phyloP scores from a whole-genome alignment of 805 yeast genomes.

The Metschnikowia santaceciliae region DNA sequence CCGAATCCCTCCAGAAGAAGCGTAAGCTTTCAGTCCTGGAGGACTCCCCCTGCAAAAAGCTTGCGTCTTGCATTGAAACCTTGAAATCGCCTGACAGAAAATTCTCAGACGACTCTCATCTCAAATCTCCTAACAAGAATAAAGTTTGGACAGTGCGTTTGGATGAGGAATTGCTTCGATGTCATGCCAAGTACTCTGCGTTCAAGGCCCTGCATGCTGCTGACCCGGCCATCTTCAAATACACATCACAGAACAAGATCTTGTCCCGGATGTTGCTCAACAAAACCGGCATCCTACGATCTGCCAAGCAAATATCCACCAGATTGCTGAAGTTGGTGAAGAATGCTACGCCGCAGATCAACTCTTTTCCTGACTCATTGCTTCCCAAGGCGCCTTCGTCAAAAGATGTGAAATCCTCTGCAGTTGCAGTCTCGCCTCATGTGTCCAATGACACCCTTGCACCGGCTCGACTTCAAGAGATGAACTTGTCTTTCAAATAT shows the following conservation, averaged over 20 bases:
- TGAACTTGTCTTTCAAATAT: conserved; percentile 13
- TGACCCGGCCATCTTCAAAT: conserved; percentile 24
- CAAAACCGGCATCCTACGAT: conserved; percentile 33
- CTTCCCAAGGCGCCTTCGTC: background rate
- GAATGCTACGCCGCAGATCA: background rate
- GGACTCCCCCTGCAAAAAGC: conserved; percentile 33
- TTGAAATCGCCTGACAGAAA: conserved; percentile 25
- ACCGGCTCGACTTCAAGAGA: conserved; percentile 6
- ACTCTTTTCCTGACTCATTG: background rate
- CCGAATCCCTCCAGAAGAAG: conserved; percentile 1
- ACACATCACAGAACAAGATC: conserved; percentile 36
- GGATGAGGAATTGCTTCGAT: conserved; percentile 33
- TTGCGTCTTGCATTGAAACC: conserved; percentile 34
- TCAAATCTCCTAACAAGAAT: conserved; percentile 1
- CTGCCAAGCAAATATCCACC: conserved; percentile 33
- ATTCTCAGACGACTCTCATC: background rate
- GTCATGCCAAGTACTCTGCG: conserved; percentile 31
- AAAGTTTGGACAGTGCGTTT: conserved; percentile 35
- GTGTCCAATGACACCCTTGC: background rate
- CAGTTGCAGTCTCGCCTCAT: background rate
- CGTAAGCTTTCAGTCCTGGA: conserved; percentile 8
- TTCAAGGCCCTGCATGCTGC: conserved; percentile 26
- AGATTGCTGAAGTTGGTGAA: conserved; percentile 12
- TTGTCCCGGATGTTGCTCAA: conserved; percentile 37
- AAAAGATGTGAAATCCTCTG: background rate